Evolutionary conservation across 352 stramenopile genomes (phyloP), one percentile per base, ranked within the genome.

Genomic region (Thalassiosira mediterranea): DNA sequence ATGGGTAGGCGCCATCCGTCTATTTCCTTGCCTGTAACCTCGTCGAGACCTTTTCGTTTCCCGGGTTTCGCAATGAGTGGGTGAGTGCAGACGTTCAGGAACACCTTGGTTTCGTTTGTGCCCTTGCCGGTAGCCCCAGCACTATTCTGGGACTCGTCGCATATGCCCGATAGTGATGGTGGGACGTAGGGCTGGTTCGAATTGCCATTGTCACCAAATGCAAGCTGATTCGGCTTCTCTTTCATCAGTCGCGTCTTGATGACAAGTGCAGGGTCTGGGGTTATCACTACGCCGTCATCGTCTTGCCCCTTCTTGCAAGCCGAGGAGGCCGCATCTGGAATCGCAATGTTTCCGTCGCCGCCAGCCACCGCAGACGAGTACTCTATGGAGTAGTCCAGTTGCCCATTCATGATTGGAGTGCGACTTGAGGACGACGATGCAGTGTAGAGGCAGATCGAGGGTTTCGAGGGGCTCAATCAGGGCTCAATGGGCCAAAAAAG

Each of bases 51-150:
- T 59, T 70, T 76, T 15, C 73, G 65, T 31, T 69, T 60, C 7
- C 32, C 48, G 11, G 73, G 66, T 8, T 66, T 28, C 4, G 66
- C 65, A 49, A 83, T 83, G 0, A 83, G 48, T 34, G 67, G 47
- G 54, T 83, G 73, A 13, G 54, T 77, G 63, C 73, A 77, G 46
- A 83, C 61, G 66, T 83, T 83, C 28, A 83, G 28, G 40, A 83
- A 83, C 11, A 83, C 61, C 51, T 78, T 83, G 3, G 47, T 77
- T 31, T 69, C 54, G 32, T 26, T 23, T 11, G 38, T 42, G 42
- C 26, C 44, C 2, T n/a, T 47, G 3, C 44, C 49, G 38, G 13
- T 32, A 34, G 2, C 15, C 26, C 17, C 29, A 26, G 31, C 4
- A 1, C 23, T 23, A 21, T 29, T 52, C 46, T 67, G 34, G 25